Conservation (phyloP, 2,329 filamentous ascomycete genomes). For the Pseudogymnoascus sp. region DNA sequence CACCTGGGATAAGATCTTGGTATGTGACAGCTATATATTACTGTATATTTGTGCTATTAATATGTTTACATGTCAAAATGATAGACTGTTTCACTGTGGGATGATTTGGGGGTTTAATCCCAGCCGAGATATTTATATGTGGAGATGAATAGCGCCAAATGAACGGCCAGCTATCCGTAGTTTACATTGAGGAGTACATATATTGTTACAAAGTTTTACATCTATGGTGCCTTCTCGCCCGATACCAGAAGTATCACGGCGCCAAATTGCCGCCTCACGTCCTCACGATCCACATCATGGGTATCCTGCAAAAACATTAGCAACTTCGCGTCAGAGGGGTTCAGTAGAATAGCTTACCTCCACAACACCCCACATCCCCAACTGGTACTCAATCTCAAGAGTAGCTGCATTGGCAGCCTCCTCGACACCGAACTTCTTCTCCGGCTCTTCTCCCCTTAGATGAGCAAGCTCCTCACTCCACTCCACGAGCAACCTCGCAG, state of each 20-base stretch:
- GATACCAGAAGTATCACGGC: slow-evolving; percentile 77
- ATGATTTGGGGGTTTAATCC: neutral
- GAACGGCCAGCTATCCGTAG: neutral
- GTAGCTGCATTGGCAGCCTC: slow-evolving; percentile 71
- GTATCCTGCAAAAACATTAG: slow-evolving; percentile 50
- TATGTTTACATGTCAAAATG: neutral
- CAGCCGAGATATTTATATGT: neutral
- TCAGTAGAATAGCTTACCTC: slow-evolving; percentile 39
- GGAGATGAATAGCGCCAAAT: slow-evolving; percentile 6
- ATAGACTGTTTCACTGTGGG: neutral
- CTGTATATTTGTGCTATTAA: neutral
- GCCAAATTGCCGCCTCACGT: slow-evolving; percentile 78
- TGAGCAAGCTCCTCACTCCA: slow-evolving; percentile 71
- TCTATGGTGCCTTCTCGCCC: slow-evolving; percentile 33
- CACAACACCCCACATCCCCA: slow-evolving; percentile 85
- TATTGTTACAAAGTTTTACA: neutral
- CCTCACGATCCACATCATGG: slow-evolving; percentile 91
- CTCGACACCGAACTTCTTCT: slow-evolving; percentile 63
- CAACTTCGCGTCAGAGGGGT: neutral
- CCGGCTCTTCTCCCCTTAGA: slow-evolving; percentile 31
- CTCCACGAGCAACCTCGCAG: slow-evolving; percentile 68
- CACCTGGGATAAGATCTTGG: neutral
- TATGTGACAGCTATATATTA: neutral
- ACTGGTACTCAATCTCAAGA: slow-evolving; percentile 87
- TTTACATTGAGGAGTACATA: slow-evolving; percentile 6